A percentile compares a stretch with the other conserved stretches of the same genome.
Evolutionary conservation across 2,329 filamentous ascomycete genomes (phyloP).

Genomic region (Fusarium decemcellulare): DNA sequence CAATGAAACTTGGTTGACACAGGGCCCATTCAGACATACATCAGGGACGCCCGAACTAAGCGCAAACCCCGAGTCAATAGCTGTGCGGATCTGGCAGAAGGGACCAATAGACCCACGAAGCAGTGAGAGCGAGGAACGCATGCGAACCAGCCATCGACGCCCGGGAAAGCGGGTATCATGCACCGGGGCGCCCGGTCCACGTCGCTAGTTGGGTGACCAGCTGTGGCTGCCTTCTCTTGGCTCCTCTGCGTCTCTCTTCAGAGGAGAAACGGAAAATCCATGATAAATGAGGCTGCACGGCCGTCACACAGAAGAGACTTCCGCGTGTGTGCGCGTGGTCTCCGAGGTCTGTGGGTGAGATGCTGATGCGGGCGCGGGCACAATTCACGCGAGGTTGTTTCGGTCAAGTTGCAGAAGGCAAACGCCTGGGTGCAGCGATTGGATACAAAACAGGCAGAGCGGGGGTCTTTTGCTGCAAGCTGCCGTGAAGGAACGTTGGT

Average conservation of each 20-base stretch:
- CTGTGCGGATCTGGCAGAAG: not conserved
- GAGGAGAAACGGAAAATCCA: conserved; percentile 6
- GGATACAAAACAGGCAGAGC: conserved; percentile 7
- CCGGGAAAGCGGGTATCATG: conserved; percentile 20
- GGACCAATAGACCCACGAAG: not conserved
- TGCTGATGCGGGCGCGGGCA: conserved; percentile 21
- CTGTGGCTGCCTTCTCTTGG: conserved; percentile 31
- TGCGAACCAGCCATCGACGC: conserved; percentile 4
- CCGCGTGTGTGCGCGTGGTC: conserved; percentile 22
- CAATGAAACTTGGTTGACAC: conserved; percentile 34
- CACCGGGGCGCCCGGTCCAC: conserved; percentile 23
- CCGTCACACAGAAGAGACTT: conserved; percentile 19
- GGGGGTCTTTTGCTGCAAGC: conserved; percentile 24
- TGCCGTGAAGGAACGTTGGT: conserved; percentile 19
- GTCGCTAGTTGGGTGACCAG: not conserved
- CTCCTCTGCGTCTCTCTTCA: conserved; percentile 5
- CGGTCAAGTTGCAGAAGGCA: conserved; percentile 24
- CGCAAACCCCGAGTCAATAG: not conserved
- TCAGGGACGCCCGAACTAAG: conserved; percentile 1
- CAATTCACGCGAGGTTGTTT: conserved; percentile 18
- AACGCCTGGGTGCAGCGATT: conserved; percentile 21
- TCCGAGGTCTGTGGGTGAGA: conserved; percentile 22
- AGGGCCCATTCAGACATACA: conserved; percentile 8
- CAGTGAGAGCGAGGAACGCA: conserved; percentile 20
- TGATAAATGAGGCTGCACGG: conserved; percentile 41